Base-by-base conservation (phyloP, 176 grass and related monocot species). In the Areca catechu region DNA sequence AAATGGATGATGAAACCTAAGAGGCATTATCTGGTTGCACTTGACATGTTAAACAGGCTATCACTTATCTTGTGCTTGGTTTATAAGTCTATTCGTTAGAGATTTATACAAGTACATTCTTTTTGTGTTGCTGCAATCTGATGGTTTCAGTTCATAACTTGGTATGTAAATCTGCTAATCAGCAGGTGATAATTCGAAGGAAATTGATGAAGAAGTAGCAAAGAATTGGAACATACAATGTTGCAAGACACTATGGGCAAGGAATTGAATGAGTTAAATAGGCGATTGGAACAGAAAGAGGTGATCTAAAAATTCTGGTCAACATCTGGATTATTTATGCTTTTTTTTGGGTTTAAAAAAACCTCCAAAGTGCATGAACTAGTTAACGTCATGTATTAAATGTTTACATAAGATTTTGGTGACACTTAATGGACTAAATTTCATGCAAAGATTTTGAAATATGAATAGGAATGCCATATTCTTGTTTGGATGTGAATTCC, bases 161-260 rank as follows among this genome's bases (percentile, higher is more conserved):
- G 34, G 9, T 12, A 43, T 43, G 34, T 10, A 43, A 12, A 43
- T 43, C 34, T 43, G 34, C 34, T 43, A 29, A 43, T 14, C 58
- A 69, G 5, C 67, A 76, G 59, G 51, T 75, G 76, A 65, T 51
- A 92, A 84, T 68, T 69, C 74, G 71, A 93, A 85, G 72, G 94
- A 92, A 62, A 88, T 92, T 63, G 88, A 92, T 50, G 93, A 98
- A 71, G 93, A 98, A 77, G 80, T 76, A 48, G 79, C 73, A 98
- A 93, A 89, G 94, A 93, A 74, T 93, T 84, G 94, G 94, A 98
- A 80, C 70, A 98, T 71, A 82, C 84, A 72, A 75, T 98, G 62
- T 80, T 93, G 52, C 84, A 98, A 89, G 88, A 98, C 73, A 85
- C 78, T 30, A 73, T 98, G 82, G 94, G 67, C 66, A 98, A 93